Percentiles rank a stretch among this genome's conserved stretches.
These are phyloP conservation scores for Salix purpurea DNA, from an alignment of 345 rosid species.

Conservation along the genomic window DNA sequence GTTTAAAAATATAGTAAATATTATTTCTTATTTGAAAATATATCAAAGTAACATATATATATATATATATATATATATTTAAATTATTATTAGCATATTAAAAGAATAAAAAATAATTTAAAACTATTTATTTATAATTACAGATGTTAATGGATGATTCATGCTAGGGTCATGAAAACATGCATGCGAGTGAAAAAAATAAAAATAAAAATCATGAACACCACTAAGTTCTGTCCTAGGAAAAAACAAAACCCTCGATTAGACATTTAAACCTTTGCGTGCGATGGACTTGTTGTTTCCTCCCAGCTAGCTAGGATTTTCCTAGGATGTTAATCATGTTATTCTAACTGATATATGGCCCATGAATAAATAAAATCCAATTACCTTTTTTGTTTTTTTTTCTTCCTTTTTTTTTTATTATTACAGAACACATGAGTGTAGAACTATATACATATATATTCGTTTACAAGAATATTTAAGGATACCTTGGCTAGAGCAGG, in stretches of 20 bases:
- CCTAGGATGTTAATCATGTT: neutral
- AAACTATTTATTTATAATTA: too few relatives aligned
- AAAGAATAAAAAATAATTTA: too few relatives aligned
- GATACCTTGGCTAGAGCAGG: constrained; percentile 23
- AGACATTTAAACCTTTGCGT: neutral
- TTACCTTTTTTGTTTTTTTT: neutral
- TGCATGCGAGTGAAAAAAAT: neutral
- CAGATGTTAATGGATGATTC: neutral
- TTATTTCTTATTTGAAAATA: too few relatives aligned
- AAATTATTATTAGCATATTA: too few relatives aligned
- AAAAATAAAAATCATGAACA: neutral
- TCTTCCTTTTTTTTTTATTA: neutral
- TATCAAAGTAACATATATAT: too few relatives aligned
- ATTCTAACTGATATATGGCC: neutral
- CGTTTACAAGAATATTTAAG: neutral
- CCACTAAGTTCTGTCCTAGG: neutral
- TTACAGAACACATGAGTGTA: neutral
- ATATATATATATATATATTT: too few relatives aligned
- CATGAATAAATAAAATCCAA: neutral
- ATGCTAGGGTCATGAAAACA: neutral
- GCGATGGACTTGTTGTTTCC: neutral
- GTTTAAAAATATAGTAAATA: too few relatives aligned
- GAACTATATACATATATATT: too few relatives aligned
- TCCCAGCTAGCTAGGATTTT: neutral
- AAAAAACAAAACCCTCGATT: neutral